Conservation (phyloP, 345 rosid genomes). For the Dipteronia dyeriana region DNA sequence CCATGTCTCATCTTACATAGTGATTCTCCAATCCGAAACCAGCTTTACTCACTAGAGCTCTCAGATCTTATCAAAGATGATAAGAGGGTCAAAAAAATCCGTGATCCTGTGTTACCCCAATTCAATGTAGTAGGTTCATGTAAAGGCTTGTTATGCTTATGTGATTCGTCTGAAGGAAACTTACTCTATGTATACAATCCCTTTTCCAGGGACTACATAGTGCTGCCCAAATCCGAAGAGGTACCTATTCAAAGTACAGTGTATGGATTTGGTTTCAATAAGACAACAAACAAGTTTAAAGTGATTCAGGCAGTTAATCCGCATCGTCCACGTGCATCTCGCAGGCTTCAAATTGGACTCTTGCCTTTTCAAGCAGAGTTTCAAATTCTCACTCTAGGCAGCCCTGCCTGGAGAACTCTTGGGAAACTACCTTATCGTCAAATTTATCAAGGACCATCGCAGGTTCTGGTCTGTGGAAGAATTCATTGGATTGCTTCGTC, state of each 20-base stretch:
- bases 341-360: no score
- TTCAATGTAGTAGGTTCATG: slow-evolving; percentile 50
- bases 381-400: slow-evolving; percentile 37
- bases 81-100: slow-evolving; percentile 29
- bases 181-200: slow-evolving; percentile 38
- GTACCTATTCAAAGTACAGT: slow-evolving; percentile 36
- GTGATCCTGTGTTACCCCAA: slow-evolving; percentile 33
- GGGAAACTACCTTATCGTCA: slow-evolving; percentile 13
- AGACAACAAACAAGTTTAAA: slow-evolving; percentile 30
- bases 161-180: slow-evolving; percentile 29
- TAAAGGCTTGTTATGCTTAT: slow-evolving; percentile 42
- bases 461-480: slow-evolving; percentile 27
- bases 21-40: slow-evolving; percentile 41
- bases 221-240: slow-evolving; percentile 34
- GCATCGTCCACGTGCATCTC: no score
- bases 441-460: slow-evolving; percentile 7
- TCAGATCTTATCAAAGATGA: not conserved
- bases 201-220: slow-evolving; percentile 31
- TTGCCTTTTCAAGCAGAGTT: slow-evolving; percentile 29
- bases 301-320: not conserved
- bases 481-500: slow-evolving; percentile 28
- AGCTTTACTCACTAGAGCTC: slow-evolving; percentile 40
- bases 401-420: slow-evolving; percentile 28
- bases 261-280: slow-evolving; percentile 45
- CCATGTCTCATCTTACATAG: slow-evolving; percentile 47